phyloP scores from a whole-genome alignment of 306 rosid species.

The Rubus idaeus region DNA sequence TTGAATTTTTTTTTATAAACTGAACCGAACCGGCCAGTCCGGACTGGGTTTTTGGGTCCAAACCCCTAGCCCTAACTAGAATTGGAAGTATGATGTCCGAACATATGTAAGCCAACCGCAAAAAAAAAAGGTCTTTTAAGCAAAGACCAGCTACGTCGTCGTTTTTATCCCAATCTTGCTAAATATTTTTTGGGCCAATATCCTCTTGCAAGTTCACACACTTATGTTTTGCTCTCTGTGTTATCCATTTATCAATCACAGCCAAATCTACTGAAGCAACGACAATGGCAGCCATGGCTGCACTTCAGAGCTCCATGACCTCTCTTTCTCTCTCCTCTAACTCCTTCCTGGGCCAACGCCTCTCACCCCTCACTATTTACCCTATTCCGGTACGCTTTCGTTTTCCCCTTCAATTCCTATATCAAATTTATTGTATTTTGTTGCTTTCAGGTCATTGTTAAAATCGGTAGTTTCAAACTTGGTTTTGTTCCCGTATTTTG shows the following conservation, averaged over 20 bases:
- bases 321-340: constrained; percentile 72
- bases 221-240: neutral
- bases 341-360: constrained; percentile 82
- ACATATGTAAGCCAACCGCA: no score
- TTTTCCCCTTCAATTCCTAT: neutral
- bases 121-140: no score
- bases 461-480: constrained; percentile 7
- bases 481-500: constrained; percentile 7
- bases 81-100: no score
- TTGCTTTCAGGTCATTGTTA: neutral
- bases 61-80: no score
- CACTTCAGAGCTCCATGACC: constrained; percentile 75
- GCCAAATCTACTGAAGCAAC: constrained; percentile 17
- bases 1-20: no score
- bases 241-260: constrained; percentile 37
- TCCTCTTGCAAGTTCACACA: neutral
- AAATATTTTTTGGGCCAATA: neutral
- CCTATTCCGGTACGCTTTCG: constrained; percentile 43
- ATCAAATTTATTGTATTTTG: neutral
- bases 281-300: constrained; percentile 87
- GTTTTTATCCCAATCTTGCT: no score
- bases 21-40: no score
- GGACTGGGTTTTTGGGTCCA: no score
- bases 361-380: constrained; percentile 48
- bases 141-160: no score